Evolutionary conservation across 495 filamentous ascomycete genomes (phyloP).

Genomic region (Venustampulla echinocandica): DNA sequence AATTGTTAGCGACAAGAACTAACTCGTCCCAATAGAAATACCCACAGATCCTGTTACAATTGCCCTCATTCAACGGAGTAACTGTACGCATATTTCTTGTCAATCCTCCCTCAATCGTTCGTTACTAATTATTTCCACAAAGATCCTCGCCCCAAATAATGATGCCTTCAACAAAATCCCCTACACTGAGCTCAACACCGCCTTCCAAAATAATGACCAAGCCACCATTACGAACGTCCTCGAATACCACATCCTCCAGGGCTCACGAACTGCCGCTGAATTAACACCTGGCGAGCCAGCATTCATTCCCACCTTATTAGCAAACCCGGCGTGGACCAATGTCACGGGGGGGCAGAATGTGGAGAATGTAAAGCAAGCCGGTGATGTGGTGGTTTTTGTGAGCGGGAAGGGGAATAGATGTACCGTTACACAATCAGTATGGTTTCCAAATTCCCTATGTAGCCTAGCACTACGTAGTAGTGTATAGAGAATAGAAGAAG

Average conservation of each 20-base stretch:
- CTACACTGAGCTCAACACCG: slow-evolving; percentile 20
- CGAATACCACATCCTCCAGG: slow-evolving; percentile 53
- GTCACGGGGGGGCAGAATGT: slow-evolving; percentile 33
- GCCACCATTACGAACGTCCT: slow-evolving; percentile 41
- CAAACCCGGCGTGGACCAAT: slow-evolving; percentile 36
- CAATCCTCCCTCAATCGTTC: background rate
- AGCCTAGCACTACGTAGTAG: no score
- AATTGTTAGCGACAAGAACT: background rate
- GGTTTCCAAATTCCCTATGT: background rate
- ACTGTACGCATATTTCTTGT: slow-evolving; percentile 24
- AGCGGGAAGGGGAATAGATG: slow-evolving; percentile 32
- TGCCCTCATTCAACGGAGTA: slow-evolving; percentile 26
- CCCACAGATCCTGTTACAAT: slow-evolving; percentile 27
- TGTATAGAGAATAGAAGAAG: background rate
- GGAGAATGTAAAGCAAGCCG: slow-evolving; percentile 24
- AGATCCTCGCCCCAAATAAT: slow-evolving; percentile 55
- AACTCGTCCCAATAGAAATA: slow-evolving; percentile 22
- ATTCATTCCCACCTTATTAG: slow-evolving; percentile 50
- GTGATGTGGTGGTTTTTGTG: slow-evolving; percentile 29
- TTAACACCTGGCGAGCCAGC: slow-evolving; percentile 34
- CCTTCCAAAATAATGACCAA: slow-evolving; percentile 26
- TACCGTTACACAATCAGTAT: slow-evolving; percentile 17
- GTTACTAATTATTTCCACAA: background rate
- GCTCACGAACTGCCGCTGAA: slow-evolving; percentile 39
- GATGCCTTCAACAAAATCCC: slow-evolving; percentile 41